phyloP scores from a whole-genome alignment of 2,329 filamentous ascomycete species.

The Trichoderma guizhouense region DNA sequence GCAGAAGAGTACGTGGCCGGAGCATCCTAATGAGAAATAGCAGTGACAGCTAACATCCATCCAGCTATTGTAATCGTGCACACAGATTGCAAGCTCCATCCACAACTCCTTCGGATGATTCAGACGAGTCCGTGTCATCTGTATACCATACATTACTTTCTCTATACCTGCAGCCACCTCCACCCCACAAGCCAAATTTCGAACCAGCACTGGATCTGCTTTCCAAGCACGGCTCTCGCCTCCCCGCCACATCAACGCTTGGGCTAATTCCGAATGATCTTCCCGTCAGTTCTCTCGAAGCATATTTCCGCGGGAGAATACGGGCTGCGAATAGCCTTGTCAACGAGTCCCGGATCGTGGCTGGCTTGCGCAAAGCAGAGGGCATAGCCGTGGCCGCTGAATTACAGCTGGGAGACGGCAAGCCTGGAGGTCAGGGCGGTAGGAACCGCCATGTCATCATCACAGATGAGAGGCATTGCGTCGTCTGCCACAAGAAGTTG shows the following conservation, averaged over 20 bases:
- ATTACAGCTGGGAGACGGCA: conserved; percentile 68
- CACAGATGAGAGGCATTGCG: conserved; percentile 83
- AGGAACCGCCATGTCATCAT: conserved; percentile 70
- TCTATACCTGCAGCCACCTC: conserved; percentile 79
- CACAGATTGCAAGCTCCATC: conserved; percentile 59
- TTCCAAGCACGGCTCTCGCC: conserved; percentile 85
- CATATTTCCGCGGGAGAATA: conserved; percentile 90
- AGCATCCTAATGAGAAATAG: not conserved
- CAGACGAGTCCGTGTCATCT: conserved; percentile 59
- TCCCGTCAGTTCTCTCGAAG: conserved; percentile 74
- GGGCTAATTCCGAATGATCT: conserved; percentile 79
- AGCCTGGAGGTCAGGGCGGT: conserved; percentile 49
- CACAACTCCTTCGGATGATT: conserved; percentile 33
- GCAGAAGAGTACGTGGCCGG: conserved; percentile 77
- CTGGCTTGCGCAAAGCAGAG: conserved; percentile 72
- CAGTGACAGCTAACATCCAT: not conserved
- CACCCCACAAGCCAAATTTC: conserved; percentile 68
- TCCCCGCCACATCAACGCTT: conserved; percentile 83
- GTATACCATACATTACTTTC: conserved; percentile 91
- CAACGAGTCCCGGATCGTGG: conserved; percentile 75
- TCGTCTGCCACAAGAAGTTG: conserved; percentile 88
- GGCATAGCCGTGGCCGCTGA: conserved; percentile 72
- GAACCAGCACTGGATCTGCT: conserved; percentile 80
- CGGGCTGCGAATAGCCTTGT: conserved; percentile 78
- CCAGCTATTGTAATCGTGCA: conserved; percentile 82